These are phyloP conservation scores for Zygosaccharomyces rouxii DNA, from an alignment of 805 yeast genomes.

Conservation along the genomic window DNA sequence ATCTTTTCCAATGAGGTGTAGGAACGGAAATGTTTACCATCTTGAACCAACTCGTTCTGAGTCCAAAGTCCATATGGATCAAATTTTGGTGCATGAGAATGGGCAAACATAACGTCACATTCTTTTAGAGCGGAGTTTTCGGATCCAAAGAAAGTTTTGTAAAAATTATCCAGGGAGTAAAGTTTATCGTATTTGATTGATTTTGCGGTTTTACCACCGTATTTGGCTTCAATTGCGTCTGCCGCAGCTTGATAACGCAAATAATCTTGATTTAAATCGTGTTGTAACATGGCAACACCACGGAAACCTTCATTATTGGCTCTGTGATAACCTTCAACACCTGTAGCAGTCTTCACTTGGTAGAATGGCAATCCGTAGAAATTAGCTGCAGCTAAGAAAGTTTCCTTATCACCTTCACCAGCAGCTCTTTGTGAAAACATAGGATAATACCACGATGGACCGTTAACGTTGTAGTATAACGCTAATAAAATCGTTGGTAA, in stretches of 20 bases:
- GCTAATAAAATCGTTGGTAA: constrained; percentile 54
- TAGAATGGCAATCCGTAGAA: constrained; percentile 44
- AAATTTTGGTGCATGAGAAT: constrained; percentile 40
- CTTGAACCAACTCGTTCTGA: constrained; percentile 20
- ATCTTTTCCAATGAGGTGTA: constrained; percentile 20
- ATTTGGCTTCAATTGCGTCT: constrained; percentile 16
- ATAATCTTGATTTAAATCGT: constrained; percentile 61
- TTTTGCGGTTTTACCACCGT: constrained; percentile 8
- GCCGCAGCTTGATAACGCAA: constrained; percentile 19
- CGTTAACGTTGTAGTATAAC: constrained; percentile 62
- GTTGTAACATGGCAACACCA: constrained; percentile 79
- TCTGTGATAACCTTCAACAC: constrained; percentile 39
- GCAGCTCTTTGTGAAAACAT: constrained; percentile 73
- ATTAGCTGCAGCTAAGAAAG: constrained; percentile 59
- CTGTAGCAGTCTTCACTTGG: constrained; percentile 42
- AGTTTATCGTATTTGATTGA: constrained; percentile 15
- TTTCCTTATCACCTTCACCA: constrained; percentile 78
- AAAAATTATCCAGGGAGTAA: constrained; percentile 20
- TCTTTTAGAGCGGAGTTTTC: constrained; percentile 13
- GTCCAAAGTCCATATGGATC: constrained; percentile 33
- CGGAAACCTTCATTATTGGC: constrained; percentile 39
- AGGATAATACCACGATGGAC: constrained; percentile 66
- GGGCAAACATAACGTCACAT: constrained; percentile 33
- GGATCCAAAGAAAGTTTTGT: constrained; percentile 18
- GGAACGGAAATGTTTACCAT: constrained; percentile 26